Conservation (phyloP, 345 rosid species). For the Salix purpurea region DNA sequence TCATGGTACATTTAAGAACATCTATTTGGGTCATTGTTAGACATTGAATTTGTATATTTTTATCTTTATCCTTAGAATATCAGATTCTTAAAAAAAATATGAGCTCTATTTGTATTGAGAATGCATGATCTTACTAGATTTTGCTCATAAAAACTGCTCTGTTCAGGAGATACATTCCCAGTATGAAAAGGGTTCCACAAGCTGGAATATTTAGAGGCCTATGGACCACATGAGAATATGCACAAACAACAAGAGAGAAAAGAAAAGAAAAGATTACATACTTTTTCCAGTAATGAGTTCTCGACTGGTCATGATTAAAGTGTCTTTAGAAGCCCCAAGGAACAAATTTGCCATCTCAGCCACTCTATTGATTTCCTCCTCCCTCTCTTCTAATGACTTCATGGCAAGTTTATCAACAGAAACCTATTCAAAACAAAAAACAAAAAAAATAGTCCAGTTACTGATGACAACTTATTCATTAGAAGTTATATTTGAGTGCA, state of each 20-base stretch:
- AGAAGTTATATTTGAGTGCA: not conserved
- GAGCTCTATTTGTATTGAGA: too few relatives aligned
- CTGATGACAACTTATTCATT: too few relatives aligned
- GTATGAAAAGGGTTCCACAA: not conserved
- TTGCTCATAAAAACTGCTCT: not conserved
- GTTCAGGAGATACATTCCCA: not conserved
- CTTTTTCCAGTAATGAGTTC: conserved; percentile 84
- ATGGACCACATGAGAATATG: conserved; percentile 1
- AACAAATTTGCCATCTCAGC: conserved; percentile 70
- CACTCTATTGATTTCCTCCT: conserved; percentile 67
- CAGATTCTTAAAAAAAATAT: too few relatives aligned
- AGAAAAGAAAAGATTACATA: conserved; percentile 29
- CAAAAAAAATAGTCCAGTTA: too few relatives aligned
- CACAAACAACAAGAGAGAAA: not conserved
- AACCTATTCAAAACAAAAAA: conserved; percentile 42
- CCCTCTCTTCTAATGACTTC: conserved; percentile 60
- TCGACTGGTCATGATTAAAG: conserved; percentile 90
- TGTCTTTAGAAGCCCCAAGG: conserved; percentile 59
- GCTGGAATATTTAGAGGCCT: not conserved
- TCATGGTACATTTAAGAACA: too few relatives aligned
- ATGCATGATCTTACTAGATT: not conserved
- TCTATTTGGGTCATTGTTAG: too few relatives aligned
- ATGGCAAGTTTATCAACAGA: conserved; percentile 85
- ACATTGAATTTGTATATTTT: too few relatives aligned
- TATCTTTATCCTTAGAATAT: too few relatives aligned